Base-by-base conservation (phyloP, 73 alveolate genomes). In the Effrenium voratum region DNA sequence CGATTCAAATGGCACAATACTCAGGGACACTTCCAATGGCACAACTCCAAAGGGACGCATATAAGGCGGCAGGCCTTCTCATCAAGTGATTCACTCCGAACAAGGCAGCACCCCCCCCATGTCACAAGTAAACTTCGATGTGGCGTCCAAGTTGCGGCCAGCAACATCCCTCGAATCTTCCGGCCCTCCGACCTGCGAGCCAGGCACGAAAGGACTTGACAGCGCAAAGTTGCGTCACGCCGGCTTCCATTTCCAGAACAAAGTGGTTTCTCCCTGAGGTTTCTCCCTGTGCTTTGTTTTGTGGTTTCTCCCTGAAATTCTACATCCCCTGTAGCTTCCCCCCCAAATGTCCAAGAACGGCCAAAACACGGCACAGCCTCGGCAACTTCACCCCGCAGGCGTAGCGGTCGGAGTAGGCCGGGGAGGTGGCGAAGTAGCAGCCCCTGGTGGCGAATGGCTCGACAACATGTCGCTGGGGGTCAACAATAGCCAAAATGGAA, bases 361-460 rank as follows among this genome's bases (percentile, higher is more conserved):
- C 24, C 68, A 55, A 55, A 28, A 44, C 32, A 3, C 15, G 44
- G 22, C 76, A 32, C 24, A 32, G 46, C 96, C 96, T 75, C 19
- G 96, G 96, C 22, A 88, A 75, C 12, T 55, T 47, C n/a, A 88
- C 96, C 22, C 43, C 49, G 43, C 96, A 88, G 75, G 96, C 96
- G 40, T 44, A 88, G 52, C 63, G 81, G 57, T 88, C 96, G 57
- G 96, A 88, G 49, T 88, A 88, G 57, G 41, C 45, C 55, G 57
- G 73, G 19, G 96, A 88, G 40, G 75, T 88, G 34, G 96, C 96
- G 34, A 88, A 88, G 96, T 88, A 88, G 86, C 96, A 88, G 55
- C 96, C 96, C 96, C 96, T 88, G 46, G 43, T 43, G 55, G 5
- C 36, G n/a, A n/a, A n/a, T n/a, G n/a, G n/a, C n/a, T n/a, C n/a